Evolutionary conservation across 345 rosid genomes (phyloP).

Genomic region (Salix dunnii): DNA sequence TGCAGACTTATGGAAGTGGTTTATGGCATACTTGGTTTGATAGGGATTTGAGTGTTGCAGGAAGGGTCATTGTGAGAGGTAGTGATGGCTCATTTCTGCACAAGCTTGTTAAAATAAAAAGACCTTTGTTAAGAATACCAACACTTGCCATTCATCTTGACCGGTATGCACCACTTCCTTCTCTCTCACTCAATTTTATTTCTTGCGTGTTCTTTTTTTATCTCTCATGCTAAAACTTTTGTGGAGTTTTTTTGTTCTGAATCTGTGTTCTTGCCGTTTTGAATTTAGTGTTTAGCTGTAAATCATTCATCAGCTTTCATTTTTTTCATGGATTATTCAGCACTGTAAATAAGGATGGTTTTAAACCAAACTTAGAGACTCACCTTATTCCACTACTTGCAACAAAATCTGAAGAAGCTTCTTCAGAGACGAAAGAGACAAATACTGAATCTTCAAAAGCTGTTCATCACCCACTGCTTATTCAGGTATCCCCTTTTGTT

Average conservation of each 20-base stretch:
- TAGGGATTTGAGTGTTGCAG: conserved; percentile 94
- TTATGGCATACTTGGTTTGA: conserved; percentile 99
- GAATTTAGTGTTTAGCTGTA: background rate
- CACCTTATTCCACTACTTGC: conserved; percentile 80
- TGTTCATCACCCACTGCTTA: conserved; percentile 78
- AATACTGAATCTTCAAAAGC: conserved; percentile 39
- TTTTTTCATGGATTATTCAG: conserved; percentile 44
- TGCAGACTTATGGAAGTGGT: conserved; percentile 95
- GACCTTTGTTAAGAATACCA: conserved; percentile 81
- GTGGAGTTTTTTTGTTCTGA: background rate
- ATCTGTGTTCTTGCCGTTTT: background rate
- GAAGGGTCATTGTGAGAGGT: conserved; percentile 72
- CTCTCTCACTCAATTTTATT: background rate
- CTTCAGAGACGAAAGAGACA: conserved; percentile 50
- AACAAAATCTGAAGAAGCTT: conserved; percentile 50
- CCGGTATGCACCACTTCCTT: conserved; percentile 39
- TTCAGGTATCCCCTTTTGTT: conserved; percentile 53
- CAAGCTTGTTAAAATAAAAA: conserved; percentile 76
- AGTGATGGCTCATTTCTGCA: conserved; percentile 65
- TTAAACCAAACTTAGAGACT: conserved; percentile 88
- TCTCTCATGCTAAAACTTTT: too few relatives aligned
- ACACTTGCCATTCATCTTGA: conserved; percentile 93
- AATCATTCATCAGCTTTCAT: background rate
- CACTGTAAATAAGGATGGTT: conserved; percentile 85
- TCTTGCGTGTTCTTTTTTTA: background rate